phyloP scores from a whole-genome alignment of 306 rosid genomes.

The Trifolium dubium region DNA sequence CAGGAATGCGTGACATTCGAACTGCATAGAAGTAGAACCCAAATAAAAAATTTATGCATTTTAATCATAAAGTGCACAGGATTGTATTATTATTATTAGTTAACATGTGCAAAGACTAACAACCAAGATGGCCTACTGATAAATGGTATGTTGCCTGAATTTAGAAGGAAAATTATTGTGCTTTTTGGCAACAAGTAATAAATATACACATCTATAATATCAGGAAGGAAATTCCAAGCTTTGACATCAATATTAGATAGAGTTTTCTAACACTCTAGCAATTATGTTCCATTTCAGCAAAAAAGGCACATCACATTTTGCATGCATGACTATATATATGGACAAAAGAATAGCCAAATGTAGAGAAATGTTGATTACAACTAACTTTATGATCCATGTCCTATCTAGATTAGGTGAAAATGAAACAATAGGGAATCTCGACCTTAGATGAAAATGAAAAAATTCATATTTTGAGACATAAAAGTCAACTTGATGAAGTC shows the following conservation, averaged over 20 bases:
- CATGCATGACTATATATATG: constrained; percentile 22
- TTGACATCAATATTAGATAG: constrained; percentile 8
- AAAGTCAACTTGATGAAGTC: background rate
- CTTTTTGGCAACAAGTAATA: constrained; percentile 23
- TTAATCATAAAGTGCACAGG: background rate
- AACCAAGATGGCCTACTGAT: constrained; percentile 30
- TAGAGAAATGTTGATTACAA: constrained; percentile 14
- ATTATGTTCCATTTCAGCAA: constrained; percentile 26
- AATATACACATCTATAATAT: background rate
- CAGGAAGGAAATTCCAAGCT: constrained; percentile 31
- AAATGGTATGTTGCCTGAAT: constrained; percentile 6
- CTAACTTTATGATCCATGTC: constrained; percentile 26
- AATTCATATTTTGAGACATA: background rate
- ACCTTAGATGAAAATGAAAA: background rate
- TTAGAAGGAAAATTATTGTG: background rate
- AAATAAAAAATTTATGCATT: background rate
- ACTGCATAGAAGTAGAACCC: no score
- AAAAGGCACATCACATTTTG: constrained; percentile 28
- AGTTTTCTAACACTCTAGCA: constrained; percentile 8
- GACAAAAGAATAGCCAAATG: constrained; percentile 50
- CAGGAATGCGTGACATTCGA: no score
- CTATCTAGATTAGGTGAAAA: background rate
- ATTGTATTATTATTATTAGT: constrained; percentile 30
- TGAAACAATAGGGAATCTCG: background rate
- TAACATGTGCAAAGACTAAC: constrained; percentile 24